Evolutionary conservation across 768 basidiomycete genomes (phyloP), one percentile per base, ranked within the genome.

Genomic region (Candolleomyces efflorescens): DNA sequence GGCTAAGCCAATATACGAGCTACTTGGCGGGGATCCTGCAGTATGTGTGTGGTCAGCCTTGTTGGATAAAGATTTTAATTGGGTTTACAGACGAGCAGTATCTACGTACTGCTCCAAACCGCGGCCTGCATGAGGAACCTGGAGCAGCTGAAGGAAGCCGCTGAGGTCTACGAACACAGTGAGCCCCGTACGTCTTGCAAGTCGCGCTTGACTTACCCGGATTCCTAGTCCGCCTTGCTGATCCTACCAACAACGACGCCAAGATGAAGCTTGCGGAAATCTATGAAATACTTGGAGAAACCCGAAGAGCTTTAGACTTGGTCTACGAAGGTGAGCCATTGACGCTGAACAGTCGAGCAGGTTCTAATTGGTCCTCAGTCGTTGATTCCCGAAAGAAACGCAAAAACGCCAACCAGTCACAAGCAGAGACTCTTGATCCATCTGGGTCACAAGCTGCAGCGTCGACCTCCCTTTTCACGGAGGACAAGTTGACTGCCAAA

Each of bases 261-360:
- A 94, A 93, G 69, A 86, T 95, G 82, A 89, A 91, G 60, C 79
- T 98, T 0, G 96, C 95, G 0, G 91, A 91, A 61, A 83, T 94
- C 13, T 92, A 93, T 62, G 96, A 99, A 69, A 85, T 91, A 11
- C 72, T 88, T 62, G 85, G 89, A 45, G 84, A 94, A 61, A 85
- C 89, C 1, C 77, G 85, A 15, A 88, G 88, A 65, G 96, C 96
- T 0, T 77, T 97, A 0, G 86, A 90, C 6, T 73, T 97, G 0
- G 89, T 95, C 13, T 87, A 87, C 53, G 82, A 94, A 82, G 92
- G 94, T 92, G 60, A 4, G 72, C 51, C 9, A 37, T 23, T 50
- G 22, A 9, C 11, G 9, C 18, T 52, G 55, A 26, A 20, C 3
- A 17, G 18, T 18, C 23, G n/a, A 9, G 10, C 48, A 6, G 13